phyloP scores from a whole-genome alignment of 768 basidiomycete genomes.

The Lyophyllum decastes region DNA sequence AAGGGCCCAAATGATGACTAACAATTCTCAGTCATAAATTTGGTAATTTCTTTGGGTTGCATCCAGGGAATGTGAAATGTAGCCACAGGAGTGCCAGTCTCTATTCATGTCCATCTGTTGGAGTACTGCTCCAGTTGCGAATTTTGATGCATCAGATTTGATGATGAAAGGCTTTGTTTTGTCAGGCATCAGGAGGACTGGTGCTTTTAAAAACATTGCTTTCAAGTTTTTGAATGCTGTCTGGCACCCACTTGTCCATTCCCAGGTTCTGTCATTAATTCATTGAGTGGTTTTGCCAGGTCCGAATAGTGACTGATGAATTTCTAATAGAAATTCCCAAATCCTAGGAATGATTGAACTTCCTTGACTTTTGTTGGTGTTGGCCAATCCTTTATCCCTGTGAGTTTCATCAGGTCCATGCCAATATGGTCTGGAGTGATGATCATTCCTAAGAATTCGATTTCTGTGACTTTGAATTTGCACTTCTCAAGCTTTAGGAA shows the following conservation, averaged over 20 bases:
- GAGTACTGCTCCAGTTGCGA: too few species aligned
- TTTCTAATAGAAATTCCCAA: slow-evolving; percentile 36
- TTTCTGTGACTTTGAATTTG: slow-evolving; percentile 21
- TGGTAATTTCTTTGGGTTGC: slow-evolving; percentile 18
- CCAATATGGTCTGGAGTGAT: slow-evolving; percentile 23
- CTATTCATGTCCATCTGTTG: too few species aligned
- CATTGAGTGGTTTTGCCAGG: slow-evolving; percentile 26
- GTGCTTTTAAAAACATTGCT: slow-evolving; percentile 11
- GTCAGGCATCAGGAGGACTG: too few species aligned
- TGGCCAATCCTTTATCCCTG: slow-evolving; percentile 39
- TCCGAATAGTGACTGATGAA: slow-evolving; percentile 35
- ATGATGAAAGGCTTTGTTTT: too few species aligned
- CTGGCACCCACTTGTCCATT: slow-evolving; percentile 23
- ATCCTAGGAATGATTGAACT: slow-evolving; percentile 42
- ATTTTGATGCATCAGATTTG: too few species aligned
- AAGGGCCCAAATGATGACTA: slow-evolving; percentile 40
- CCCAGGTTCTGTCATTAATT: slow-evolving; percentile 24
- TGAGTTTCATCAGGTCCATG: slow-evolving; percentile 41
- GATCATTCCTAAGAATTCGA: slow-evolving; percentile 35
- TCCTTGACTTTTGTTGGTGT: slow-evolving; percentile 29
- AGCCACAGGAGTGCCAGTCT: too few species aligned
- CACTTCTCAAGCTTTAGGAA: slow-evolving; percentile 39
- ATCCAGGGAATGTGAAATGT: too few species aligned
- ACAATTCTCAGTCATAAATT: slow-evolving; percentile 43
- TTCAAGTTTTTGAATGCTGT: slow-evolving; percentile 31